A percentile compares a stretch with the other conserved stretches of the same genome.
These are phyloP conservation scores for Asterella californica DNA, from an alignment of 225 moss, liverwort and hornwort genomes.

Conservation along the genomic window DNA sequence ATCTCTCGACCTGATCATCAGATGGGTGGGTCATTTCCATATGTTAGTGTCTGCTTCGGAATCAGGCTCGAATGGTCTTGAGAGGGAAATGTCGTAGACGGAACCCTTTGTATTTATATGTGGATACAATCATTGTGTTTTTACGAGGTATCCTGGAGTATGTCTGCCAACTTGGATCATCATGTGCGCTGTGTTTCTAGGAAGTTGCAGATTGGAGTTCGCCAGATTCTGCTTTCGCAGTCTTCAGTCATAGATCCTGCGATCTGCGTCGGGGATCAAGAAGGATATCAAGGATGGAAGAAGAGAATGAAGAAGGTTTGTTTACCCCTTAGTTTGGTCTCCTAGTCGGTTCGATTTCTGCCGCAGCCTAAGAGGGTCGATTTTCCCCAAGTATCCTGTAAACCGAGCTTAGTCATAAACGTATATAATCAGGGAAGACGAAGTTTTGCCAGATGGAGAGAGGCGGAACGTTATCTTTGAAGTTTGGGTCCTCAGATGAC, in stretches of 20 bases:
- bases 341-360: neutral
- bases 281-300: neutral
- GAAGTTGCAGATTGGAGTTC: slow-evolving; percentile 1
- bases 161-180: neutral
- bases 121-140: neutral
- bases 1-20: neutral
- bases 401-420: too few species aligned
- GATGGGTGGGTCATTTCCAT: neutral
- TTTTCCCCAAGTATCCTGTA: too few species aligned
- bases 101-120: neutral
- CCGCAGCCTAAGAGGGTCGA: too few species aligned
- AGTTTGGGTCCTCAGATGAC: too few species aligned
- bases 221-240: slow-evolving; percentile 11
- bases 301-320: neutral
- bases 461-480: too few species aligned
- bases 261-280: neutral
- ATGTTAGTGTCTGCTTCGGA: neutral
- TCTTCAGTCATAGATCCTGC: neutral
- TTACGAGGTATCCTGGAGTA: neutral
- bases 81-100: neutral
- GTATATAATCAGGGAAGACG: too few species aligned
- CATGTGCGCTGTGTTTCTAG: slow-evolving; percentile 7
- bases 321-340: neutral
- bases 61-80: neutral
- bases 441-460: too few species aligned